Percentiles rank a stretch among this genome's conserved stretches.
These are phyloP conservation scores for Microbotryum lychnidis-dioicae DNA, from an alignment of 1,284 basidiomycete genomes.

Conservation along the genomic window DNA sequence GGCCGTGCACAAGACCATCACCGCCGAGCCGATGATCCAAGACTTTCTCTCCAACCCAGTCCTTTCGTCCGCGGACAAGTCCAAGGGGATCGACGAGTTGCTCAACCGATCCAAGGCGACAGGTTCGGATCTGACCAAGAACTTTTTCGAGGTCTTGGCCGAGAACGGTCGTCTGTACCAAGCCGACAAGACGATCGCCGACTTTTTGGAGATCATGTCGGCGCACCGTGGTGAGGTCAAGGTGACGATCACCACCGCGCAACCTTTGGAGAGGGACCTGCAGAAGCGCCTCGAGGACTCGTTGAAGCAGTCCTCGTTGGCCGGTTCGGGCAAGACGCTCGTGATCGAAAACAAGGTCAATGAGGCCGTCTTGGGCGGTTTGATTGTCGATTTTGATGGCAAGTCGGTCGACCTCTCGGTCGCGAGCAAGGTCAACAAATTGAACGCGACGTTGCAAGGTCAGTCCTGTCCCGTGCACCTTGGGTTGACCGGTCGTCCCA, in stretches of 20 bases:
- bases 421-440: conserved; percentile 82
- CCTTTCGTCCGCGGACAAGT: conserved; percentile 68
- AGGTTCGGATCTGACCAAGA: conserved; percentile 75
- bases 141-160: conserved; percentile 80
- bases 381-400: conserved; percentile 90
- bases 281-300: conserved; percentile 67
- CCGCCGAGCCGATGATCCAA: conserved; percentile 30
- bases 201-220: conserved; percentile 81
- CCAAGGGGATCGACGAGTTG: conserved; percentile 59
- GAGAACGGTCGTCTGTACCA: conserved; percentile 87
- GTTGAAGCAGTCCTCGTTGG: conserved; percentile 74
- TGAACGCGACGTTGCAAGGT: conserved; percentile 71
- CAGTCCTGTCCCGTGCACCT: not conserved
- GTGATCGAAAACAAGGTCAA: conserved; percentile 88
- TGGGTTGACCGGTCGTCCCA: too few relatives aligned
- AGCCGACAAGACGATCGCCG: conserved; percentile 77
- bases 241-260: conserved; percentile 77
- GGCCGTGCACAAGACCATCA: conserved; percentile 36
- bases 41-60: conserved; percentile 46
- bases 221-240: conserved; percentile 86
- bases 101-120: conserved; percentile 43
- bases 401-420: conserved; percentile 95
- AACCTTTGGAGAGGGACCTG: conserved; percentile 63
- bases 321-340: conserved; percentile 71
- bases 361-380: conserved; percentile 74